Base-by-base conservation (phyloP, 1,139 yeast species). In the Geotrichum aggregatum region DNA sequence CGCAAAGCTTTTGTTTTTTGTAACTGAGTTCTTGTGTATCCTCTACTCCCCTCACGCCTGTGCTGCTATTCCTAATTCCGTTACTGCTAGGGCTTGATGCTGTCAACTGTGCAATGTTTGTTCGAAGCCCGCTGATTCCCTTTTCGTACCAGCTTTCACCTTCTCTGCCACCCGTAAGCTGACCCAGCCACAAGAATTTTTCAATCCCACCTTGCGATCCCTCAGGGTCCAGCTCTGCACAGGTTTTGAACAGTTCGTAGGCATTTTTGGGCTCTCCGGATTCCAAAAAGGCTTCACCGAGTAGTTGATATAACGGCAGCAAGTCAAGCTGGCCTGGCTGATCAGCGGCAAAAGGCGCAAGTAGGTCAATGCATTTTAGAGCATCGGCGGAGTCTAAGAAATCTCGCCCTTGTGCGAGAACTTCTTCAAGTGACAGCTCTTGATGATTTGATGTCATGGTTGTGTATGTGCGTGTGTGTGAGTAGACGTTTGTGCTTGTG, bases 151-250 rank as follows among this genome's bases (percentile, higher is more conserved):
- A 75, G n/a, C 73, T 68, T 31, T 87, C 66, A 10, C 98, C 98
- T 59, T 83, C 87, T 28, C 61, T 60, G 31, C 95, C 96, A 36
- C 98, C 98, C 31, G 84, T 74, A 51, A 92, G 80, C 70, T 92
- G 98, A 1, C 97, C 99, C 59, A 91, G 73, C 70, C 92, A 88
- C 54, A 92, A 76, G 65, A 86, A 91, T 70, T 91, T 91, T 65
- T 87, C 96, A 39, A 78, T 73, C 3, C 74, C 78, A 1, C 92
- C 95, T 47, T 69, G 62, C 1, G 68, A 60, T 0, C 87, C 96
- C 1, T 73, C 68, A 4, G 87, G 82, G 66, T 91, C 98, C 49
- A 84, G 58, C 58, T 79, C 78, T 55, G 92, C 83, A 1, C 91
- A 83, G 50, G 71, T 71, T n/a, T 69, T 69, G 47, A 91, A 73